phyloP scores from a whole-genome alignment of 108 stramenopile species.

The Nitzschia palea region DNA sequence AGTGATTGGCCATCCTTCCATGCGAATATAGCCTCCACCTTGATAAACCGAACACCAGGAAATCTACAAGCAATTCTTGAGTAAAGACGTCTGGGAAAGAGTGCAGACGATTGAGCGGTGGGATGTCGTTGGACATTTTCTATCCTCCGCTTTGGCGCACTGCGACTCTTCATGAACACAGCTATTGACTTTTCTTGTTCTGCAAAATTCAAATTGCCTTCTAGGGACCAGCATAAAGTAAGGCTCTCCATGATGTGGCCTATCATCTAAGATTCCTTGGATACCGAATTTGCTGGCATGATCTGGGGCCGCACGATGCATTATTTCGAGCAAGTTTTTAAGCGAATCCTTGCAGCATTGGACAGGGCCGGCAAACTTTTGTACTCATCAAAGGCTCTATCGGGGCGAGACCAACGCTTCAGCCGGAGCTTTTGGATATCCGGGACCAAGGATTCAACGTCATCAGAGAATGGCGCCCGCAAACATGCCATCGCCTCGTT shows the following conservation, averaged over 20 bases:
- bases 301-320: too few species aligned
- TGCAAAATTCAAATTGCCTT: background rate
- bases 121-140: background rate
- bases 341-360: background rate
- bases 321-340: background rate
- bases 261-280: background rate
- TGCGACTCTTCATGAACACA: background rate
- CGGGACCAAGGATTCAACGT: too few species aligned
- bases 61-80: background rate
- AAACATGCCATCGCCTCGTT: background rate
- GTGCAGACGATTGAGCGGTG: background rate
- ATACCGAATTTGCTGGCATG: background rate
- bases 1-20: background rate
- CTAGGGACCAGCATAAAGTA: background rate
- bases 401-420: background rate
- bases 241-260: background rate
- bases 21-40: background rate
- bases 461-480: background rate
- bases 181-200: slow-evolving; percentile 1
- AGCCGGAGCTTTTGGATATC: background rate
- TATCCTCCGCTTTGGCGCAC: background rate
- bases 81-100: background rate
- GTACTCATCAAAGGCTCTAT: background rate
- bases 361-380: background rate
- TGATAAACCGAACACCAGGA: background rate